These are phyloP conservation scores for Candida silvicultrix DNA, from an alignment of 805 yeast species.

Conservation along the genomic window DNA sequence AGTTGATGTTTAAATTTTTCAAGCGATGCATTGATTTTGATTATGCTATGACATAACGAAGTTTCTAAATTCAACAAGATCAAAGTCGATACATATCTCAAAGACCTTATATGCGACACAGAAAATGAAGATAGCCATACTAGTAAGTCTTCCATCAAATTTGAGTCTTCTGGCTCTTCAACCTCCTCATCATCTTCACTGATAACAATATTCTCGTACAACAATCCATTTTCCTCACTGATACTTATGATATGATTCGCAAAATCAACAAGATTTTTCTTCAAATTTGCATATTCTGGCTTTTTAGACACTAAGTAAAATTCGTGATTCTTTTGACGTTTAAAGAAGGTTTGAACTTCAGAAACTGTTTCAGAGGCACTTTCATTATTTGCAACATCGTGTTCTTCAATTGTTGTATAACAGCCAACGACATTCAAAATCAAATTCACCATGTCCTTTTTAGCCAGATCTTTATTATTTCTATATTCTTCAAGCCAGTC, in stretches of 20 bases:
- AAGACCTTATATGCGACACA: conserved; percentile 60
- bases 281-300: conserved; percentile 39
- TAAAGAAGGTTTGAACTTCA: conserved; percentile 61
- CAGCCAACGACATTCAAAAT: conserved; percentile 70
- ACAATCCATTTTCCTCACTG: conserved; percentile 55
- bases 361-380: conserved; percentile 68
- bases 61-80: conserved; percentile 56
- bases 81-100: conserved; percentile 62
- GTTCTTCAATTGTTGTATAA: conserved; percentile 56
- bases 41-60: conserved; percentile 44
- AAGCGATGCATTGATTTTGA: conserved; percentile 27
- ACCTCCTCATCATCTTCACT: conserved; percentile 25
- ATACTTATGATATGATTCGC: conserved; percentile 42
- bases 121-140: conserved; percentile 77
- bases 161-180: conserved; percentile 25
- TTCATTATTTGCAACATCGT: conserved; percentile 67
- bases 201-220: conserved; percentile 34
- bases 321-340: conserved; percentile 57
- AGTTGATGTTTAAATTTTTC: conserved; percentile 33
- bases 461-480: conserved; percentile 37
- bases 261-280: conserved; percentile 48
- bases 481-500: conserved; percentile 52
- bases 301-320: conserved; percentile 57
- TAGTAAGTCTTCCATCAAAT: conserved; percentile 47
- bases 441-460: conserved; percentile 62